A percentile compares a stretch with the other conserved stretches of the same genome.
phyloP scores from a whole-genome alignment of 1,284 basidiomycete genomes.

The Pterulicium gracile region DNA sequence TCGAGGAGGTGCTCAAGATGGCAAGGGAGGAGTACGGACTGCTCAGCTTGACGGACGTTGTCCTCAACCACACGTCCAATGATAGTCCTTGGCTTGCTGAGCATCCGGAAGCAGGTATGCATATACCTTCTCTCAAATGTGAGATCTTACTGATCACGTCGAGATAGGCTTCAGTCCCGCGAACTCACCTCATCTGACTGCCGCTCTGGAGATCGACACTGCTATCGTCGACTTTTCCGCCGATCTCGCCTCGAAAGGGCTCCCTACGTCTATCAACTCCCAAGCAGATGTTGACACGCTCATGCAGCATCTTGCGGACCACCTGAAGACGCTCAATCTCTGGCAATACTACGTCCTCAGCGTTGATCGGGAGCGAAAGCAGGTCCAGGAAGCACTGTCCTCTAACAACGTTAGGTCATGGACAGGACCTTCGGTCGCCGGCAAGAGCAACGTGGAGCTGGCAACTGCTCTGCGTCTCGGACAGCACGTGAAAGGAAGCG shows the following conservation, averaged over 20 bases:
- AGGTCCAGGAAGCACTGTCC: slow-evolving; percentile 39
- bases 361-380: slow-evolving; percentile 43
- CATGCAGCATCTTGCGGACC: slow-evolving; percentile 48
- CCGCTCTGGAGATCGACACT: slow-evolving; percentile 81
- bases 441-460: slow-evolving; percentile 57
- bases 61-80: slow-evolving; percentile 91
- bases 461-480: slow-evolving; percentile 49
- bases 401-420: slow-evolving; percentile 37
- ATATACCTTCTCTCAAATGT: slow-evolving; percentile 9
- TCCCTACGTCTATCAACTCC: slow-evolving; percentile 61
- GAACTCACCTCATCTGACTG: slow-evolving; percentile 82
- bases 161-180: slow-evolving; percentile 77
- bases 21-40: slow-evolving; percentile 82
- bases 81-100: slow-evolving; percentile 86
- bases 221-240: slow-evolving; percentile 75
- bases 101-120: slow-evolving; percentile 88
- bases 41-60: slow-evolving; percentile 84
- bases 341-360: slow-evolving; percentile 94
- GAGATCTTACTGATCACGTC: slow-evolving; percentile 6
- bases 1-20: slow-evolving; percentile 53
- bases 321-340: slow-evolving; percentile 56
- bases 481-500: slow-evolving; percentile 46
- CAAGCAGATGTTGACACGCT: slow-evolving; percentile 61
- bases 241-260: slow-evolving; percentile 49
- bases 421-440: slow-evolving; percentile 43